Evolutionary conservation across 441 rosid species (phyloP).

Genomic region (Populus hybrid): DNA sequence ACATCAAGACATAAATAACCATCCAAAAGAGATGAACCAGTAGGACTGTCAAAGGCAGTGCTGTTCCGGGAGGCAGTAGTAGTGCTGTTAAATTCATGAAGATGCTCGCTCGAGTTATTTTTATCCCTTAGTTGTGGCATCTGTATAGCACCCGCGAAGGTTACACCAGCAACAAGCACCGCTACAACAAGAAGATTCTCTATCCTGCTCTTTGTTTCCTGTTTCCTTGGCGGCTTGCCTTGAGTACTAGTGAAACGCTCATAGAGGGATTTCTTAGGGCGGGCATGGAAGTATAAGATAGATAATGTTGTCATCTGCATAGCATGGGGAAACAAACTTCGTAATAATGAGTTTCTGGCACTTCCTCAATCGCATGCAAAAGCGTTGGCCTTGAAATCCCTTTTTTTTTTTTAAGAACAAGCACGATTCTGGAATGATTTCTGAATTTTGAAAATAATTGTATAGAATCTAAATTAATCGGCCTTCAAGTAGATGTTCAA

Average conservation of each 20-base stretch:
- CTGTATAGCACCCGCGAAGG: conserved; percentile 9
- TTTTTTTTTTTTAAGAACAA: not conserved
- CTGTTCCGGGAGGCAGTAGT: not conserved
- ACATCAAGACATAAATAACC: not conserved
- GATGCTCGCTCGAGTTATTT: too few species aligned
- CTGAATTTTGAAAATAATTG: too few species aligned
- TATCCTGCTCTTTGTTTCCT: not conserved
- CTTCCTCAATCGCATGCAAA: not conserved
- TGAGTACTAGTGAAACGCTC: not conserved
- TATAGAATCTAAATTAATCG: too few species aligned
- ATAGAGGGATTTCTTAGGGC: not conserved
- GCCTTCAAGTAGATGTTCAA: not conserved
- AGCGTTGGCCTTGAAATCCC: not conserved
- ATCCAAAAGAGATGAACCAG: not conserved
- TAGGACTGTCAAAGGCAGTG: not conserved
- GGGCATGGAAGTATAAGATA: not conserved
- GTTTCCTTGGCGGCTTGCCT: not conserved
- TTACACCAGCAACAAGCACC: conserved; percentile 10
- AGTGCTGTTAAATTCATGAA: not conserved
- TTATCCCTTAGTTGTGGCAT: not conserved
- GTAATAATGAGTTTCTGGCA: not conserved
- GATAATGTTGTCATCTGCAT: conserved; percentile 4
- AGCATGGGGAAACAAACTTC: not conserved
- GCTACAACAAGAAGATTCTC: conserved; percentile 11
- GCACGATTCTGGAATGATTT: not conserved